These are phyloP conservation scores for Trypanosoma lewisi DNA, from an alignment of 208 protist species.

Conservation along the genomic window DNA sequence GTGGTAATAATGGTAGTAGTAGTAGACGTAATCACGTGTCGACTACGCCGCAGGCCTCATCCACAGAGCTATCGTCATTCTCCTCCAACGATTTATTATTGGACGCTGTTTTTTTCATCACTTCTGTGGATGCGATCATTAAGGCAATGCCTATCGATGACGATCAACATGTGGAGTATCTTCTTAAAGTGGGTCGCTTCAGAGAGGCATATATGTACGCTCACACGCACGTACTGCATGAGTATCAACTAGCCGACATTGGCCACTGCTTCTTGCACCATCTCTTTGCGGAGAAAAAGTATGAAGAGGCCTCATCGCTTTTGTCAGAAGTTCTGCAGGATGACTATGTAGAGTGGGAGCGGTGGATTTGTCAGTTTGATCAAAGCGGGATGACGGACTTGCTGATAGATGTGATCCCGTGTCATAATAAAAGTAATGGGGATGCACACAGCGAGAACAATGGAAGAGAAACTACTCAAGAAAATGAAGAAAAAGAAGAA, in stretches of 20 bases:
- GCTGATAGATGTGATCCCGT: slow-evolving; percentile 51
- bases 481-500: not conserved
- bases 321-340: slow-evolving; percentile 15
- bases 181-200: slow-evolving; percentile 34
- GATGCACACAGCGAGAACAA: not conserved
- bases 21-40: not conserved
- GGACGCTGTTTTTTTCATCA: slow-evolving; percentile 48
- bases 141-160: slow-evolving; percentile 42
- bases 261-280: slow-evolving; percentile 18
- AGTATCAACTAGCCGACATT: slow-evolving; percentile 20
- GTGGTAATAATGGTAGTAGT: not conserved
- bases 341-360: slow-evolving; percentile 49
- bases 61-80: not conserved
- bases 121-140: slow-evolving; percentile 50
- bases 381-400: slow-evolving; percentile 49
- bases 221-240: slow-evolving; percentile 26
- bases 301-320: slow-evolving; percentile 11
- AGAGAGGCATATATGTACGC: slow-evolving; percentile 54
- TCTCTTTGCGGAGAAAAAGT: slow-evolving; percentile 17
- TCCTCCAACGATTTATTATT: not conserved
- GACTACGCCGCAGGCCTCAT: slow-evolving; percentile 2
- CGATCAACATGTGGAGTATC: slow-evolving; percentile 69
- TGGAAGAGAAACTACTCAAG: not conserved
- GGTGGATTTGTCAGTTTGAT: slow-evolving; percentile 67
- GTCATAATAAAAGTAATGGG: not conserved